Conservation (phyloP, 2,329 filamentous ascomycete species). For the Botryotinia convoluta region DNA sequence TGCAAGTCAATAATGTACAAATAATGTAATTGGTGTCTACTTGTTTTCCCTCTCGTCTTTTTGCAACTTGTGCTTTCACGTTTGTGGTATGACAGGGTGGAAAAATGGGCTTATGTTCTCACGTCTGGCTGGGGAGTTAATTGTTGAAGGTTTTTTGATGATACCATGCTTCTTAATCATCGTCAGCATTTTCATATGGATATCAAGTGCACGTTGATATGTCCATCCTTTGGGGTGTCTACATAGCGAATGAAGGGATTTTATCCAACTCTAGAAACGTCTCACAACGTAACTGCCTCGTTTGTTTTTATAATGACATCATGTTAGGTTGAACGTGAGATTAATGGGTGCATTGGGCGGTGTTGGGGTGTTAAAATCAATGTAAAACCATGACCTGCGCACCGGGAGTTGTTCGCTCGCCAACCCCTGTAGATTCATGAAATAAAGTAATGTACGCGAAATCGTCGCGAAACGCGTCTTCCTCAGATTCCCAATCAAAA, state of each 20-base stretch:
- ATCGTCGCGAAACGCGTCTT: slow-evolving; percentile 18
- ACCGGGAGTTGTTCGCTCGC: slow-evolving; percentile 2
- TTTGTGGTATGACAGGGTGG: not conserved
- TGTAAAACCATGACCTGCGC: not conserved
- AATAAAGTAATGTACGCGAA: slow-evolving; percentile 17
- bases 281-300: not conserved
- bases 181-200: not conserved
- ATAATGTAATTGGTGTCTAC: slow-evolving; percentile 1
- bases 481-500: not conserved
- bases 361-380: not conserved
- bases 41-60: not conserved
- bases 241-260: slow-evolving; percentile 1
- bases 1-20: slow-evolving; percentile 9
- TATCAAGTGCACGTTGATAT: not conserved
- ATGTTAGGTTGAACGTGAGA: not conserved
- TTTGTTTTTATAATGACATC: not conserved
- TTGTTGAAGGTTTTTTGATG: slow-evolving; percentile 10
- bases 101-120: not conserved
- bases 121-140: slow-evolving; percentile 11
- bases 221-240: not conserved
- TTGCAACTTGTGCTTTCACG: not conserved
- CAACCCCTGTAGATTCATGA: not conserved
- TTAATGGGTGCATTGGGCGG: not conserved
- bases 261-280: not conserved
- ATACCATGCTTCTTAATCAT: slow-evolving; percentile 19